Evolutionary conservation across 768 basidiomycete species (phyloP), one percentile per base, ranked within the genome.

Genomic region (Pisolithus tinctorius): DNA sequence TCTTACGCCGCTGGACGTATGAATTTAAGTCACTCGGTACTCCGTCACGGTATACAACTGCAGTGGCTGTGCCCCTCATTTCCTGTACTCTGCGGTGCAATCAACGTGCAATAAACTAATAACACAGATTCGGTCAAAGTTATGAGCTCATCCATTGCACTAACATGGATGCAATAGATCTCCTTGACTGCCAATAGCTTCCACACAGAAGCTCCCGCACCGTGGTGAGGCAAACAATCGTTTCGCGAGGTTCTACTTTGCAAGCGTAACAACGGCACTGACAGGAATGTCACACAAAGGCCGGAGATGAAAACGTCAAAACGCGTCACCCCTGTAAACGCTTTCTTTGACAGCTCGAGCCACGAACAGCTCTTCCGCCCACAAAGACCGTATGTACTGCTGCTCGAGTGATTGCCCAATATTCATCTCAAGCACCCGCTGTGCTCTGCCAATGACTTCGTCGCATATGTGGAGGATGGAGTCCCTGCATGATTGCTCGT

Each of bases 291-390:
- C 7, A 17, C 7, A 41, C 40, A n/a, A n/a, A 41, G 37, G n/a
- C 2, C 10, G 37, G 25, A 4, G 9, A 16, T n/a, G 13, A 25
- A 10, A 6, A 45, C 30, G 41, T 63, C 55, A 83, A 59, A 83
- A 82, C 44, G 78, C 72, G 54, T 69, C 71, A n/a, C 76, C 76
- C 17, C 64, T 61, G 36, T 66, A 55, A 11, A 84, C 50, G 57
- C 80, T 76, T 37, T 71, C 61, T 36, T 65, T 58, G 4, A 87
- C 78, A 4, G 66, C 74, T 25, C 51, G 54, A 6, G 80, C 78
- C 5, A 88, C 81, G 47, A 67, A 62, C 6, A 65, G 23, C 53
- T 88, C 82, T 61, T 90, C 88, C 36, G 56, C 55, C 86, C 86
- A 88, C 16, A 90, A 63, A 2, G 59, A 58, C 48, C 50, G 60